A percentile compares a stretch with the other conserved stretches of the same genome.
Evolutionary conservation across 441 rosid species (phyloP).

Genomic region (Rhodomyrtus psidioides): DNA sequence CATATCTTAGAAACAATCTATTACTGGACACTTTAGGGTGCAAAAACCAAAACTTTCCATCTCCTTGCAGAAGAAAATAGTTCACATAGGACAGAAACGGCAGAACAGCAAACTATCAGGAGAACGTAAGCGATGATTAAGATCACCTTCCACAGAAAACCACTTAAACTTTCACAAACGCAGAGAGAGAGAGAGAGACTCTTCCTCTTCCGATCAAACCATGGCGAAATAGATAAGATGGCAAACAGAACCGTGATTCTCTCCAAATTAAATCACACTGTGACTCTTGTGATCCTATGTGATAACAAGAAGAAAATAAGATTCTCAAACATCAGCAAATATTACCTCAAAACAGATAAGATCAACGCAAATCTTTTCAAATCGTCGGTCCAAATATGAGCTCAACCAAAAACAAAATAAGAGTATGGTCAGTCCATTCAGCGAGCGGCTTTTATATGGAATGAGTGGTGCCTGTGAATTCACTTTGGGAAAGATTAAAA

Average conservation of each 20-base stretch:
- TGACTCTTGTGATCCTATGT: background rate
- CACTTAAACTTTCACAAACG: background rate
- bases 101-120: background rate
- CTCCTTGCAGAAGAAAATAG: background rate
- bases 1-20: background rate
- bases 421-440: background rate
- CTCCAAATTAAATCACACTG: background rate
- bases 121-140: background rate
- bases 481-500: background rate
- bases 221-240: background rate
- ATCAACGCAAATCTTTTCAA: background rate
- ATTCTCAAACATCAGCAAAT: background rate
- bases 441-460: background rate
- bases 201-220: background rate
- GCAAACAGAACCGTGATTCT: background rate
- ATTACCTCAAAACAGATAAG: background rate
- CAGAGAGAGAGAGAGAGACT: background rate
- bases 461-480: background rate
- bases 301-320: background rate
- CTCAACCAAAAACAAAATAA: background rate
- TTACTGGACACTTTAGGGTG: background rate
- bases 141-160: background rate
- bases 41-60: background rate
- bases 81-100: background rate
- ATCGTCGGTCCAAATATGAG: background rate